These are phyloP conservation scores for Candida hispaniensis DNA, from an alignment of 805 yeast genomes.

Conservation along the genomic window DNA sequence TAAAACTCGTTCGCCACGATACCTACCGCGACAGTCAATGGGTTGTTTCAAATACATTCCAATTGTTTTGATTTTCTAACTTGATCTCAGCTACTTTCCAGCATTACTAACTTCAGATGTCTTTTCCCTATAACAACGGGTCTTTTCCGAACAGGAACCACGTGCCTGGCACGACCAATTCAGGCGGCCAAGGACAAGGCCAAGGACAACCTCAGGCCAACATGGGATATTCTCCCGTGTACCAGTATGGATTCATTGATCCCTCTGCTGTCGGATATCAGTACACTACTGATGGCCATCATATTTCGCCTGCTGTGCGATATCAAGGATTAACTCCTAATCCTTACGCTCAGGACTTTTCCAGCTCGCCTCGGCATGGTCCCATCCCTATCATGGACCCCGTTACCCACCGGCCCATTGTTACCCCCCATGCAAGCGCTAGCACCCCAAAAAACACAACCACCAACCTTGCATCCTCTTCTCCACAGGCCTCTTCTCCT, in stretches of 20 bases:
- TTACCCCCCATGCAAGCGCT: slow-evolving; percentile 4
- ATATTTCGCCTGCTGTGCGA: slow-evolving; percentile 12
- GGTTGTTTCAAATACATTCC: no score
- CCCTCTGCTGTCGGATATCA: slow-evolving; percentile 4
- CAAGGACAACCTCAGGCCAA: slow-evolving; percentile 3
- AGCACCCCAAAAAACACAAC: slow-evolving; percentile 11
- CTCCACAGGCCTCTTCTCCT: slow-evolving; percentile 12
- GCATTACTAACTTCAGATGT: slow-evolving; percentile 9
- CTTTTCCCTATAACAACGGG: slow-evolving; percentile 15
- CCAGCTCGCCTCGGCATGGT: slow-evolving; percentile 8
- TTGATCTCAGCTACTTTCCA: no score
- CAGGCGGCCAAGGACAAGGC: no score
- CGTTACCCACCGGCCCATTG: slow-evolving; percentile 23
- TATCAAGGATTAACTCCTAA: no score
- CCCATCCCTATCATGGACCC: slow-evolving; percentile 25
- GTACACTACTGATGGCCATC: slow-evolving; percentile 8
- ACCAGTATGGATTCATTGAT: slow-evolving; percentile 14
- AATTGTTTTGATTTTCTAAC: no score
- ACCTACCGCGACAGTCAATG: no score
- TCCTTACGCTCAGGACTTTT: slow-evolving; percentile 7
- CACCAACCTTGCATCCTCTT: slow-evolving; percentile 14
- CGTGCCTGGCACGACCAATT: slow-evolving; percentile 16
- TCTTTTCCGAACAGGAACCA: slow-evolving; percentile 13
- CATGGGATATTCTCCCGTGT: slow-evolving; percentile 15
- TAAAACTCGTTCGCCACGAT: no score